Evolutionary conservation across 2,329 filamentous ascomycete species (phyloP), one percentile per base, ranked within the genome.

Genomic region (Colletotrichum agaves): DNA sequence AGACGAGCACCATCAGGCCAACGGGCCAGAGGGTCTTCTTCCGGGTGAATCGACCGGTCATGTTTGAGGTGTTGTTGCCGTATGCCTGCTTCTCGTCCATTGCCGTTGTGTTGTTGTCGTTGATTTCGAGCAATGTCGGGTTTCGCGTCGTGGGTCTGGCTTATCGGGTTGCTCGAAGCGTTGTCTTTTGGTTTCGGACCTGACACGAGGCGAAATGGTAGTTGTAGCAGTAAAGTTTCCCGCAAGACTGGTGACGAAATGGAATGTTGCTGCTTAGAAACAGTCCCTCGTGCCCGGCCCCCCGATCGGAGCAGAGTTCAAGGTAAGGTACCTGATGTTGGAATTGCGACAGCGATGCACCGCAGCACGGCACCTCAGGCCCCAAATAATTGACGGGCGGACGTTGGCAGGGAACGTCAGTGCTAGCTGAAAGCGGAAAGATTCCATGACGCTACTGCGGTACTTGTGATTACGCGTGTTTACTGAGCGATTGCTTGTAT

Each of bases 11-110:
- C 12, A 69, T n/a, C 11, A 59, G 35, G 27, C 52, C 27, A 1
- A 64, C n/a, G 17, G 58, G 55, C 58, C 63, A 15, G 33, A 59
- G 37, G 37, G 27, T 37, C 52, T 46, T 66, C 21, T 52, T 62
- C 58, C 67, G 67, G 44, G 44, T 21, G 35, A 59, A 39, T 11
- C 62, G 52, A 2, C 56, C 27, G 39, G 52, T 39, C 60, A 64
- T 67, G 21, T 56, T 39, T 8, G 47, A 17, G 61, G 53, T 27
- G 61, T 49, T 27, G 52, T 13, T 13, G 17, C 23, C 47, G 50
- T 44, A 53, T 17, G 43, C 50, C 41, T n/a, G 63, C 60, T 71
- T 71, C 68, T 68, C 69, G 41, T 71, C 69, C 69, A 71, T 71
- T 21, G 55, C 47, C 31, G 10, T 21, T 23, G 35, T 46, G 13